Base-by-base conservation (phyloP, 1,139 yeast genomes). In the Kurtzmaniella natalensis region DNA sequence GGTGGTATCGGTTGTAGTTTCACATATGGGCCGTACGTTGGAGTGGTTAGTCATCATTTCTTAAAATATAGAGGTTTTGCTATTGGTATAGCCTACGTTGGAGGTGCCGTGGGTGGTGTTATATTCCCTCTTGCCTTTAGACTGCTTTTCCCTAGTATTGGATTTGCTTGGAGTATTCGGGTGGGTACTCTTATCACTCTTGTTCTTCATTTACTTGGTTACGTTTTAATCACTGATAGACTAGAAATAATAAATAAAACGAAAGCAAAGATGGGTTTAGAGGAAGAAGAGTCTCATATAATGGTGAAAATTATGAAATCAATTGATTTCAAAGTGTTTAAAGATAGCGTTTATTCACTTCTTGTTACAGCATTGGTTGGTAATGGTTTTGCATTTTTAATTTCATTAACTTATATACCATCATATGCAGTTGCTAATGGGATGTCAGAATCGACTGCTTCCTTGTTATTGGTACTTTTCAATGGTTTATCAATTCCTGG, bases 101-200 rank as follows among this genome's bases (percentile, higher is more conserved):
- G 62, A 2, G 59, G 62, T 18, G 58, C 55, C 4, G 22, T 56
- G n/a, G 62, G 62, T 2, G 64, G 64, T 1, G 49, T 57, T 3
- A 39, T 51, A 8, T 47, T 49, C 25, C 64, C 63, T 4, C 37
- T 57, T 11, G 43, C 55, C 33, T 50, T 55, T 29, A 32, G 50
- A 14, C 35, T 43, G 18, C 44, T 58, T 24, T 51, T 52, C 28
- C 48, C 50, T 11, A 44, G 46, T 35, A 34, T 57, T 9, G 64
- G 64, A 3, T 57, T 52, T 37, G 59, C 55, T 1, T 58, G 64
- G 63, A 37, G 59, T 3, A 46, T 58, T 3, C 38, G 61, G 24
- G 46, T 53, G 9, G 50, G 53, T 1, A 56, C 53, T 3, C 55
- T 57, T 33, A 40, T 54, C 25, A 43, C 51, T 27, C 36, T 53